Conservation (phyloP, 23 red algal genomes). For the Gracilaria caudata region DNA sequence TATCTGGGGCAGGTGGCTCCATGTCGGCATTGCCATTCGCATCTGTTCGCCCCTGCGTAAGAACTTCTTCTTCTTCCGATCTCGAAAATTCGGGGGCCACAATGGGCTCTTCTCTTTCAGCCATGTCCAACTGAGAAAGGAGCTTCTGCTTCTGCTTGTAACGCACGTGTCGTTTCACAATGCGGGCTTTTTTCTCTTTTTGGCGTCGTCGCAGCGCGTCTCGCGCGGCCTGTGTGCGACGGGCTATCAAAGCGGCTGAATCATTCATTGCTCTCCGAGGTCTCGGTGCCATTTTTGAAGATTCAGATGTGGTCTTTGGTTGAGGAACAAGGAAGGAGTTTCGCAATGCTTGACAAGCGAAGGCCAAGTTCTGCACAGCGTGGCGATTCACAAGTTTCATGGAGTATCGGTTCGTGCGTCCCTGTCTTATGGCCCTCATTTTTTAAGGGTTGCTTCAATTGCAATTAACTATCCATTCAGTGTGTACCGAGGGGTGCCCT, state of each 20-base stretch:
- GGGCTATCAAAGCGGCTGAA: constrained; percentile 9
- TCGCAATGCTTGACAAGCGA: too few species aligned
- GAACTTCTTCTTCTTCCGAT: constrained; percentile 9
- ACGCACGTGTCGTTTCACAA: constrained; percentile 43
- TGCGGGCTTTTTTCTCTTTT: constrained; percentile 57
- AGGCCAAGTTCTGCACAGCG: too few species aligned
- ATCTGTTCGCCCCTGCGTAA: neutral
- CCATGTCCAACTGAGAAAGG: constrained; percentile 17
- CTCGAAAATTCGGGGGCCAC: constrained; percentile 33
- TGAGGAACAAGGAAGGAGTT: neutral
- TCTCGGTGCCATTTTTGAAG: neutral
- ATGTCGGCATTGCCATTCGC: neutral
- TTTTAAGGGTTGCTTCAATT: too few species aligned
- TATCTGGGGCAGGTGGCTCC: neutral
- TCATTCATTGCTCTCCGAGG: constrained; percentile 14
- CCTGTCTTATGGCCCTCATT: too few species aligned
- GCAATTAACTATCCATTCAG: too few species aligned
- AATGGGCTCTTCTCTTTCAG: constrained; percentile 36
- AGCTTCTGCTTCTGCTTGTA: constrained; percentile 62
- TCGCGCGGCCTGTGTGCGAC: constrained; percentile 38
- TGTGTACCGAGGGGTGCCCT: too few species aligned
- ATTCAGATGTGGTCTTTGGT: neutral
- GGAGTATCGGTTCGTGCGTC: too few species aligned
- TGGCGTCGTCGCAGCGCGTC: constrained; percentile 68
- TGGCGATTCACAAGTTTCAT: too few species aligned